Percentiles rank a stretch among this genome's conserved stretches.
These are phyloP conservation scores for Podospora bellae-mahoneyi DNA, from an alignment of 495 filamentous ascomycete species.

Conservation along the genomic window DNA sequence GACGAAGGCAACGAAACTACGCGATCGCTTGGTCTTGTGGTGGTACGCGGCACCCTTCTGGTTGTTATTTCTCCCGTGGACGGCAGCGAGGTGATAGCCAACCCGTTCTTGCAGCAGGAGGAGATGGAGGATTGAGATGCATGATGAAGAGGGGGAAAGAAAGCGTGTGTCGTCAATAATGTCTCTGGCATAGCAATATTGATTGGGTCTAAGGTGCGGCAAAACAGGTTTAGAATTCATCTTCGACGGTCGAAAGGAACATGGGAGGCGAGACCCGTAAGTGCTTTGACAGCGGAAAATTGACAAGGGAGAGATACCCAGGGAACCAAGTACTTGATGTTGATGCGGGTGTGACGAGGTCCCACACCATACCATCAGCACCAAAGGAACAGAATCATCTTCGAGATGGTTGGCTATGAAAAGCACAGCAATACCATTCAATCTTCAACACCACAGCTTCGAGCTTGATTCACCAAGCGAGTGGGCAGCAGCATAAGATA, in stretches of 20 bases:
- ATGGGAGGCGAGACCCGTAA: background rate
- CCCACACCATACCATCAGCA: background rate
- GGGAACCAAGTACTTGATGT: background rate
- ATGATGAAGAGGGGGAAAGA: background rate
- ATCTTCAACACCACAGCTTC: background rate
- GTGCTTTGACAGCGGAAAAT: background rate
- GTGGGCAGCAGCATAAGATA: background rate
- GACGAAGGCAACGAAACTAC: constrained; percentile 86
- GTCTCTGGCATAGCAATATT: background rate
- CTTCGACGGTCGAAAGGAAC: background rate
- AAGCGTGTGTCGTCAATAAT: background rate
- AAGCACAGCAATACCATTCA: background rate
- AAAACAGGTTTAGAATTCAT: background rate
- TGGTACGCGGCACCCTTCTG: constrained; percentile 87
- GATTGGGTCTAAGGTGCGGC: background rate
- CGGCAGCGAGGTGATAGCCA: constrained; percentile 91
- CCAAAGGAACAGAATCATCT: background rate
- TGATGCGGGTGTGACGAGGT: background rate
- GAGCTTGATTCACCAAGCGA: background rate
- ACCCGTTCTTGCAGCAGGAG: constrained; percentile 78
- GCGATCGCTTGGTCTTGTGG: constrained; percentile 81
- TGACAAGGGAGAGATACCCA: background rate
- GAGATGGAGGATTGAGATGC: constrained; percentile 35
- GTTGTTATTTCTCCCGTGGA: constrained; percentile 90
- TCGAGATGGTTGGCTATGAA: background rate